Percentiles rank a stretch among this genome's conserved stretches.
Conservation (phyloP, 306 rosid genomes). For the Casuarina equisetifolia region DNA sequence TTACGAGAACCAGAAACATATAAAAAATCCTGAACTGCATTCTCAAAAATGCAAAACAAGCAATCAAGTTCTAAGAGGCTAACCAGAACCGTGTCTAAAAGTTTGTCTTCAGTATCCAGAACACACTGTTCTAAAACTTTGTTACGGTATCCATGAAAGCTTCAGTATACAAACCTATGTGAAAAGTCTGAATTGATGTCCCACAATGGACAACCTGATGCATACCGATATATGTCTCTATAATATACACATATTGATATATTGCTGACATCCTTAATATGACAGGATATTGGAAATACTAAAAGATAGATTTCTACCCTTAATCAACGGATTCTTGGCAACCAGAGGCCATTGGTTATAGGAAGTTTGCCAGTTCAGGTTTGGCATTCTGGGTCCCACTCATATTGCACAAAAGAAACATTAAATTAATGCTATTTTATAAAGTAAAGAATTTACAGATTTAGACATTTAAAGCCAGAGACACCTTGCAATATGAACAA, state of each 20-base stretch:
- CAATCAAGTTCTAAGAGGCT: background rate
- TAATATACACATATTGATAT: background rate
- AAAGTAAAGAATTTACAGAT: background rate
- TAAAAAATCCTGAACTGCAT: conserved; percentile 10
- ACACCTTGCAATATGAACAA: background rate
- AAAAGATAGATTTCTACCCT: background rate
- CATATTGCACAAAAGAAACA: background rate
- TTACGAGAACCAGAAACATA: background rate
- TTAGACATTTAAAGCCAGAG: conserved; percentile 19
- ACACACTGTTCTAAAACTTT: background rate
- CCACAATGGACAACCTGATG: background rate
- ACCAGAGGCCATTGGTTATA: background rate
- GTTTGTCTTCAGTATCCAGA: background rate
- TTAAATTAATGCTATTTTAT: background rate
- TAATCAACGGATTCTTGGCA: background rate
- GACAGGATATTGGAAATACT: background rate
- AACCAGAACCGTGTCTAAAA: background rate
- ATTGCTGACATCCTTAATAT: background rate
- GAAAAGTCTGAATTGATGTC: background rate
- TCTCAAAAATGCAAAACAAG: background rate
- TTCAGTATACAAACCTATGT: background rate
- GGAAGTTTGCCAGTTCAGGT: background rate
- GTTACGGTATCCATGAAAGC: background rate
- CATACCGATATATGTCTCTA: background rate
- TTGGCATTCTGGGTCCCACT: background rate